Evolutionary conservation across 129 eudicot genomes (phyloP), one percentile per base, ranked within the genome.

Genomic region (Artemisia annua): DNA sequence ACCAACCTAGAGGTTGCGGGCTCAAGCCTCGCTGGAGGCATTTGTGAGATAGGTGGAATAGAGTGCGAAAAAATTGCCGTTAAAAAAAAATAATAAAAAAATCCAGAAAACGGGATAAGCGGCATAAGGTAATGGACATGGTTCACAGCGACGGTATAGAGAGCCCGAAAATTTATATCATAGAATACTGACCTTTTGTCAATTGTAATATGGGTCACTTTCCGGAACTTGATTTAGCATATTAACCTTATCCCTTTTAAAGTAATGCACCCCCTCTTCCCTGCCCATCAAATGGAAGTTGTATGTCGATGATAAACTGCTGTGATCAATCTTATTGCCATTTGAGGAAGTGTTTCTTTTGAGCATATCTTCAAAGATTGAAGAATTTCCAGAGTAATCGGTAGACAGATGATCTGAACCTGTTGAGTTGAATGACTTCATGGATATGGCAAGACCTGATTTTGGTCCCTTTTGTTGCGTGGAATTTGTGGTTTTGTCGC

Each of bases 351-450:
- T 46, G 63, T 78, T 79, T 58, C 63, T 72, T 59, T 82, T 75
- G 26, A 75, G 73, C 72, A 64, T 63, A 48, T 77, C 80, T 74
- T 69, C 76, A 81, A 56, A 56, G 24, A 71, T 72, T 7, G 83
- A 58, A 46, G 83, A 80, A 56, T 69, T 73, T 11, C 66, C 80
- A 49, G 56, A 53, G 67, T 73, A 70, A 58, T 58, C 70, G 7
- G 76, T 39, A 17, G 84, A 78, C 49, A 74, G 15, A 63, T 69
- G 82, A 60, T 80, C 90, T 9, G 83, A 85, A 58, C 58, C 69
- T 20, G 80, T 28, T 13, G 85, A 84, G 73, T 72, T 73, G 78
- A 66, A 66, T 35, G 89, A 80, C 13, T 72, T 75, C 7, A 67
- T 63, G 28, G 82, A 72, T 43, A 32, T n/a, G 4, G 69, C 48